Conservation (phyloP, 164 flowering plant species). For the Berberis thunbergii region DNA sequence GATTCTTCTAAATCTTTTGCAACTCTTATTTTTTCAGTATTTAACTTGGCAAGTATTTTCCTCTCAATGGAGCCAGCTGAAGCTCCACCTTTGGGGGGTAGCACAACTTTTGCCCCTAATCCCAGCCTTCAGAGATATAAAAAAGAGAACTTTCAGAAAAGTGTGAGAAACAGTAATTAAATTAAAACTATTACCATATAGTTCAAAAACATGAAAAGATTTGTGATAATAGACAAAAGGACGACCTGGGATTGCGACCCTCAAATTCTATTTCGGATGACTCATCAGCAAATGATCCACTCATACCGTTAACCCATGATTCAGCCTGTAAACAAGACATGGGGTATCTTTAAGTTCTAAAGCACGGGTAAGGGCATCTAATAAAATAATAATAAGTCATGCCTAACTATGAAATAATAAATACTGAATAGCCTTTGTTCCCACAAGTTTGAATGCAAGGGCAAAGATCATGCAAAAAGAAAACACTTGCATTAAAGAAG, state of each 20-base stretch:
- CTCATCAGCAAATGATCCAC: slow-evolving; percentile 30
- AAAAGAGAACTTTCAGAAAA: no score
- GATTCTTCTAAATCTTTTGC: slow-evolving; percentile 26
- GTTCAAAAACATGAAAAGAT: no score
- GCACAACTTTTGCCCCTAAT: slow-evolving; percentile 38
- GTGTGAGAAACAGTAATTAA: no score
- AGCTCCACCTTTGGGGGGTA: slow-evolving; percentile 19
- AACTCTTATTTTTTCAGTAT: slow-evolving; percentile 33
- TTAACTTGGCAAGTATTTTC: slow-evolving; percentile 39
- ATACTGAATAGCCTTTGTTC: not conserved
- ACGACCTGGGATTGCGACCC: slow-evolving; percentile 46
- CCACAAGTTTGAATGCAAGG: no score
- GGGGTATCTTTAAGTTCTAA: not conserved
- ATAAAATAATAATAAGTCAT: not conserved
- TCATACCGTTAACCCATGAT: slow-evolving; percentile 63
- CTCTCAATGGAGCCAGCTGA: slow-evolving; percentile 45
- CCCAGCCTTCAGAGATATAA: slow-evolving; percentile 34
- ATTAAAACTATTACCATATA: no score
- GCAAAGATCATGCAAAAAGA: no score
- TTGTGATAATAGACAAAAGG: no score
- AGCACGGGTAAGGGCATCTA: not conserved
- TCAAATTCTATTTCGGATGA: slow-evolving; percentile 23
- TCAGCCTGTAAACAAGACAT: slow-evolving; percentile 45
- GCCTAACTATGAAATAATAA: not conserved
- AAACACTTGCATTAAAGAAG: no score